phyloP scores from a whole-genome alignment of 768 basidiomycete genomes.

The Podaxis sp. region DNA sequence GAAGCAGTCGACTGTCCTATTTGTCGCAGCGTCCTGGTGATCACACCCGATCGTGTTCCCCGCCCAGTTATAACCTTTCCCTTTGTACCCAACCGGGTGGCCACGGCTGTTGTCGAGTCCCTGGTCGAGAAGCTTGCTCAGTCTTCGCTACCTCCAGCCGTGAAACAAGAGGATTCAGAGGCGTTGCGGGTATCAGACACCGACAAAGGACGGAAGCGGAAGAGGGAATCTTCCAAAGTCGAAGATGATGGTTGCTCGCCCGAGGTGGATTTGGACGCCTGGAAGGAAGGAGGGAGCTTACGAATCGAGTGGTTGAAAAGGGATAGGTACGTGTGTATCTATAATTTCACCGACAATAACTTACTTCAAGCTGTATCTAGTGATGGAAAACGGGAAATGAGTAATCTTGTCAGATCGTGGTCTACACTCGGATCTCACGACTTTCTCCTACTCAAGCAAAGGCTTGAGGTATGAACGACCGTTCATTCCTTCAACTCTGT shows the following conservation, averaged over 20 bases:
- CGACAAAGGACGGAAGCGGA: slow-evolving; percentile 37
- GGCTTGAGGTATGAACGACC: slow-evolving; percentile 48
- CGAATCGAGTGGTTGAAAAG: slow-evolving; percentile 60
- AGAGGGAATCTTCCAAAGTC: slow-evolving; percentile 26
- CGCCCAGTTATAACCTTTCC: slow-evolving; percentile 54
- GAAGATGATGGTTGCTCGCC: slow-evolving; percentile 31
- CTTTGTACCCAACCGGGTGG: slow-evolving; percentile 62
- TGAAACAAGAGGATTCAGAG: slow-evolving; percentile 44
- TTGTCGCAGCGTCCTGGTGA: slow-evolving; percentile 54
- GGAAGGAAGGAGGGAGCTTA: slow-evolving; percentile 51
- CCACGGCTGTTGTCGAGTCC: slow-evolving; percentile 50
- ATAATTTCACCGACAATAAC: not conserved
- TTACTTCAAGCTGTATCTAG: slow-evolving; percentile 31
- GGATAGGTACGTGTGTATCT: slow-evolving; percentile 41
- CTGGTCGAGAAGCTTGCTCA: slow-evolving; percentile 47
- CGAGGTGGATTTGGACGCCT: slow-evolving; percentile 40
- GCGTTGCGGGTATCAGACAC: slow-evolving; percentile 35
- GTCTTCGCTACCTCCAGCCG: slow-evolving; percentile 30
- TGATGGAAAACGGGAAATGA: slow-evolving; percentile 58
- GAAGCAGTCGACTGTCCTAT: slow-evolving; percentile 67
- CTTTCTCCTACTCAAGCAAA: slow-evolving; percentile 53
- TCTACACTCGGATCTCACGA: slow-evolving; percentile 46
- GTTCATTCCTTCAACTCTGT: not conserved
- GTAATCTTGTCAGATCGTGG: slow-evolving; percentile 48
- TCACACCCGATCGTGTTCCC: slow-evolving; percentile 52